Conservation (phyloP, 805 yeast species). For the Metschnikowia cerradonensis region DNA sequence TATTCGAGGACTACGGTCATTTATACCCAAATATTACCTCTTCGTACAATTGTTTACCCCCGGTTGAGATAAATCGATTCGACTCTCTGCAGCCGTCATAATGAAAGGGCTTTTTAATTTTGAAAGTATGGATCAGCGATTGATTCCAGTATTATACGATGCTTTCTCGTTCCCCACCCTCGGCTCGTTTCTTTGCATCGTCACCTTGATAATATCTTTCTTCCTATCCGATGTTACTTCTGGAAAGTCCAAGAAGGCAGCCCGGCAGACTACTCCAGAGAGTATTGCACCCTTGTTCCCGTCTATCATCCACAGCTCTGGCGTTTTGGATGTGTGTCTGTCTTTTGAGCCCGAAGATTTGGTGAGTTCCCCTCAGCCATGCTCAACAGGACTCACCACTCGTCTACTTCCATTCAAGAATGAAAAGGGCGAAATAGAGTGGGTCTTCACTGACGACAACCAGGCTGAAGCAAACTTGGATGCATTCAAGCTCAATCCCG, state of each 20-base stretch:
- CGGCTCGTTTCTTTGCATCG: neutral
- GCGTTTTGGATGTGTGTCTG: neutral
- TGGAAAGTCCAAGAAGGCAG: constrained; percentile 1
- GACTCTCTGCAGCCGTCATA: neutral
- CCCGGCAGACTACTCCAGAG: neutral
- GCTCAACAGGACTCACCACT: constrained; percentile 50
- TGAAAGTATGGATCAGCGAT: neutral
- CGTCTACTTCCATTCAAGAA: constrained; percentile 50
- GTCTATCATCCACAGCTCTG: constrained; percentile 6
- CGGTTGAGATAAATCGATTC: neutral
- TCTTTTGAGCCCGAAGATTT: constrained; percentile 1
- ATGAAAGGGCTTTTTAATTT: neutral
- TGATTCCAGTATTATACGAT: neutral
- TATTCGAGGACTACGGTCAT: neutral
- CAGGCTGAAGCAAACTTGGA: constrained; percentile 26
- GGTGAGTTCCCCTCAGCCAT: constrained; percentile 25
- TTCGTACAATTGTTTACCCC: neutral
- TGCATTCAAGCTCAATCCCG: constrained; percentile 19
- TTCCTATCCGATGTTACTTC: neutral
- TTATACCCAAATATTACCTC: neutral
- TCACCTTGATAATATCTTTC: constrained; percentile 1
- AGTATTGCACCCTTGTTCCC: constrained; percentile 11
- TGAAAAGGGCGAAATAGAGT: constrained; percentile 52
- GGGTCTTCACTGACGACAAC: constrained; percentile 48
- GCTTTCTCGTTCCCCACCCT: neutral